Evolutionary conservation across 495 filamentous ascomycete species (phyloP), one percentile per base, ranked within the genome.

Genomic region (Hypoxylon intermedium): DNA sequence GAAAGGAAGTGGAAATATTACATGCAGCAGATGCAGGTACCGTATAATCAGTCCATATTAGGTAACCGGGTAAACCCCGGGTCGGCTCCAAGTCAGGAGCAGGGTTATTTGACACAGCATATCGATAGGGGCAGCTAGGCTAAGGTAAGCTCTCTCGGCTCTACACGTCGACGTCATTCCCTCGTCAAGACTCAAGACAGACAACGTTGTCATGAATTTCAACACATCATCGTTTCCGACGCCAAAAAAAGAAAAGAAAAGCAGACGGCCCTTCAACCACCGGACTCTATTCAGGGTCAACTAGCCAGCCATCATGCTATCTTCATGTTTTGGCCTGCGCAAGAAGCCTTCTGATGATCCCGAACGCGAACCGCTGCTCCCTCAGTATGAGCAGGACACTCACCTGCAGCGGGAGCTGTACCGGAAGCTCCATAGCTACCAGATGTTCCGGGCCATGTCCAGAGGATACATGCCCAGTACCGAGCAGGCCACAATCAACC

Each of bases 401-500:
- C 73, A 80, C 18, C 78, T 91, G 44, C 91, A 97, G 79, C 81
- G 87, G 26, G 76, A 81, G 45, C 77, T 93, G 37, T 90, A 92
- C 67, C 85, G 89, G 69, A 97, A 96, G 76, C 80, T 97, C 53
- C 93, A 96, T 74, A 86, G 85, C 51, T 97, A 96, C 70, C 92
- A 96, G 77, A 94, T 96, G 90, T 59, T 90, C 23, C 83, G 90
- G 40, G 93, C 93, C 55, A 72, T 98, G 12, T 83, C 84, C 12
- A 85, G 92, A 60, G 93, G 93, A 1, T 97, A 87, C 74, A 92
- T 97, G 89, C 93, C 93, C 19, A 91, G 89, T 2, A 97, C 87
- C 6, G 91, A 96, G 60, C 93, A 98, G 68, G 60, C 80, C 55
- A 89, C 92, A 67, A 77, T 86, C 71, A 94, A 96, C 65, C 80